phyloP scores from a whole-genome alignment of 2,329 filamentous ascomycete species.

The Seiridium unicorne region DNA sequence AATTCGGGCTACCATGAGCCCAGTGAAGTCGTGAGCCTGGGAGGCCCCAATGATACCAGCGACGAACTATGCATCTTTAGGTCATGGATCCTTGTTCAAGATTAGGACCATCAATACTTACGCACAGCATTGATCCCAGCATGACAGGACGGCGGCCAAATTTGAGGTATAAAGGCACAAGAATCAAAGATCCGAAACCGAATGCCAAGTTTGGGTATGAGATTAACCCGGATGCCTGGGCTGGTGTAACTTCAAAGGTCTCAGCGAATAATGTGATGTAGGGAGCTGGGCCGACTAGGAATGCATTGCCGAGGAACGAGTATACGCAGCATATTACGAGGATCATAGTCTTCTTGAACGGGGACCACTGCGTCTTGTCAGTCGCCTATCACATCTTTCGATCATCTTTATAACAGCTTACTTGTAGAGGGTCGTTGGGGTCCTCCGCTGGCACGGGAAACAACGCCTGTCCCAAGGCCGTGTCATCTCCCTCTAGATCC shows the following conservation, averaged over 20 bases:
- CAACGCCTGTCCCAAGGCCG: conserved; percentile 57
- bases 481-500: conserved; percentile 53
- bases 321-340: conserved; percentile 52
- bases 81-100: background rate
- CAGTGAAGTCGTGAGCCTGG: conserved; percentile 31
- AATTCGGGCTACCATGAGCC: conserved; percentile 37
- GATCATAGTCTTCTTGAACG: conserved; percentile 55
- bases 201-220: conserved; percentile 61
- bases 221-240: conserved; percentile 52
- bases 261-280: conserved; percentile 55
- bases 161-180: conserved; percentile 56
- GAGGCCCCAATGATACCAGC: conserved; percentile 37
- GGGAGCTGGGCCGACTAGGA: conserved; percentile 54
- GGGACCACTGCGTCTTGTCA: conserved; percentile 42
- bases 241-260: conserved; percentile 48
- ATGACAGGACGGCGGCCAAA: conserved; percentile 42
- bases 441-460: conserved; percentile 61
- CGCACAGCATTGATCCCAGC: conserved; percentile 36
- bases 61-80: conserved; percentile 27
- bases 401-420: conserved; percentile 13
- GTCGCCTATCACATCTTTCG: background rate
- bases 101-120: conserved; percentile 14
- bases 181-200: conserved; percentile 54
- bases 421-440: conserved; percentile 58
- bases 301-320: conserved; percentile 58